Base-by-base conservation (phyloP, 1,284 basidiomycete genomes). In the Omphalotus olearius region DNA sequence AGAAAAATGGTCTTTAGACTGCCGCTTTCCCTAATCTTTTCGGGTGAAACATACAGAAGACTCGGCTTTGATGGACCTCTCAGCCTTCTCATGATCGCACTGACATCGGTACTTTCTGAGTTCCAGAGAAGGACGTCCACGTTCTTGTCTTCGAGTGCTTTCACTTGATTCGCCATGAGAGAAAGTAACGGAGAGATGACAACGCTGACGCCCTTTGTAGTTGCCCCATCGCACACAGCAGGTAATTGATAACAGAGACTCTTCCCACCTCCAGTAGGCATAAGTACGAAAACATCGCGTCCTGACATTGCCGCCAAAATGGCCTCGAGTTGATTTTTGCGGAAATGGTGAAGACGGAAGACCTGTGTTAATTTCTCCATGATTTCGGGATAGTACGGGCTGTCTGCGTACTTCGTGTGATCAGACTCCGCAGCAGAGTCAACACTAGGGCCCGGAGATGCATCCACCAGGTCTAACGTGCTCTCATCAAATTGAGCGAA, bases 221-320 rank as follows among this genome's bases (percentile, higher is more conserved):
- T 78, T 3, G 91, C 93, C 1, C 70, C 70, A 35, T 75, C 73
- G 62, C 93, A 88, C 17, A 97, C 76, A 1, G 94, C 95, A 0
- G 96, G 96, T 0, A 98, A 79, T 62, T 89, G 86, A 61, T 83
- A 94, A 58, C 89, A 93, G 39, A 94, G 71, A 60, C 85, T 88
- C 71, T 98, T 98, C 0, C 95, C 96, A 5, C 95, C 96, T 25
- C 96, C 96, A 0, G 96, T 99, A 0, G 97, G 96, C 85, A 98
- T 96, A 5, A 99, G 78, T 16, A 98, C 91, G 59, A 98, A 94
- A 11, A 94, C 92, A 62, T 99, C 95, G 45, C 76, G 79, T 2
- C 89, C 93, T 0, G 76, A 73, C 65, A 99, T 74, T 0, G 90
- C 86, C 2, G 86, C 87, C 46, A 84, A 80, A 60, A 98, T 91